Evolutionary conservation across 2,329 filamentous ascomycete species (phyloP).

Genomic region (Penicillium palitans): DNA sequence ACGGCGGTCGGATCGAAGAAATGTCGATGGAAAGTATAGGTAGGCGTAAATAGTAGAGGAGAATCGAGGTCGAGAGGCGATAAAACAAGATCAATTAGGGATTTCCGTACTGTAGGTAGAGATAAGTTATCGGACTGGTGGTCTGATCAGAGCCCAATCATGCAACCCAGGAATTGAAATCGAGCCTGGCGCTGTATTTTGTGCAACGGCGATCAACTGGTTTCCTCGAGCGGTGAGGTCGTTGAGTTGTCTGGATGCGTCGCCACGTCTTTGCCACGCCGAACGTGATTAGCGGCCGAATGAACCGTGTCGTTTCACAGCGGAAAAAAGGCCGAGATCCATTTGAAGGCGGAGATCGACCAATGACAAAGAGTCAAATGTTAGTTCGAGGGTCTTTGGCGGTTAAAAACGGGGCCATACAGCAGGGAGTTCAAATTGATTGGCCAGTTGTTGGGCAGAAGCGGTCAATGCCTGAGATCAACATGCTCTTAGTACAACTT

Average conservation of each 20-base stretch:
- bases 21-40: background rate
- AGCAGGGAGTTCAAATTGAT: background rate
- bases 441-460: background rate
- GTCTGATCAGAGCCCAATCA: constrained; percentile 8
- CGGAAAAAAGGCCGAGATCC: constrained; percentile 1
- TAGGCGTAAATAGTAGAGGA: background rate
- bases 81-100: background rate
- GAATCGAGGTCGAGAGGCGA: background rate
- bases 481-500: background rate
- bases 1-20: background rate
- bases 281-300: background rate
- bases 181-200: background rate
- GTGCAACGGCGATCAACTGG: constrained; percentile 1
- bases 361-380: background rate
- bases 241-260: constrained; percentile 2
- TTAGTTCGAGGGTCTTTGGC: background rate
- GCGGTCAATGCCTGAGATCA: constrained; percentile 3
- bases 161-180: constrained; percentile 1
- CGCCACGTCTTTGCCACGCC: constrained; percentile 13
- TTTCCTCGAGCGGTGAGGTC: constrained; percentile 8
- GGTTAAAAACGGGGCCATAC: background rate
- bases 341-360: background rate
- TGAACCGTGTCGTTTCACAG: background rate
- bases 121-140: background rate
- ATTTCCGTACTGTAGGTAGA: background rate